A percentile compares a stretch with the other conserved stretches of the same genome.
Evolutionary conservation across 2,329 filamentous ascomycete genomes (phyloP).

Genomic region (Aspergillus fijiensis): DNA sequence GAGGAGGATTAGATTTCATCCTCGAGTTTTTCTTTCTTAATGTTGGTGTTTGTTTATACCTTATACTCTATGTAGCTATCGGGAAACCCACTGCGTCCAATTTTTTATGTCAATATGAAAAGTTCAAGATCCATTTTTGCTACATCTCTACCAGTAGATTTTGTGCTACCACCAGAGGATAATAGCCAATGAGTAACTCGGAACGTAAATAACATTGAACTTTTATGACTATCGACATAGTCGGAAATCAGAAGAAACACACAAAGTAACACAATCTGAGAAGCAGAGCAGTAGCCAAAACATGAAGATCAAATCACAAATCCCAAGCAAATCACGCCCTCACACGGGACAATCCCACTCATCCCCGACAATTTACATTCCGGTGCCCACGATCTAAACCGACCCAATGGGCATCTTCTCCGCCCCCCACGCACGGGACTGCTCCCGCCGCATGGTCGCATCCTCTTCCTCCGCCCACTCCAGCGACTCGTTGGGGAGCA

Average conservation of each 20-base stretch:
- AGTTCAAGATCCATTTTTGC: constrained; percentile 5
- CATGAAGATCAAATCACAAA: no score
- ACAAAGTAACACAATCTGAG: no score
- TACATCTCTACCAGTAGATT: not conserved
- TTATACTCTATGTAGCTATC: constrained; percentile 12
- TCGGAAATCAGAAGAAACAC: no score
- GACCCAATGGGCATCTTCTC: constrained; percentile 27
- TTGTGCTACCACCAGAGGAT: no score
- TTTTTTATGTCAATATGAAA: constrained; percentile 16
- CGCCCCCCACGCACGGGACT: constrained; percentile 23
- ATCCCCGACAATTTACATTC: no score
- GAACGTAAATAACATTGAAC: no score
- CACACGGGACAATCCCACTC: no score
- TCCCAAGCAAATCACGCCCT: no score
- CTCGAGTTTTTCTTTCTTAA: constrained; percentile 13
- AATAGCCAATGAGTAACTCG: no score
- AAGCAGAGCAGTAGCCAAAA: no score
- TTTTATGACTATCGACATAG: no score
- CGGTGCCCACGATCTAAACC: constrained; percentile 16
- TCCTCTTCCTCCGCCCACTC: constrained; percentile 46
- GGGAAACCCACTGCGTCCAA: constrained; percentile 4
- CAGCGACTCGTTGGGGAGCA: constrained; percentile 41
- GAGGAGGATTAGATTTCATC: constrained; percentile 19
- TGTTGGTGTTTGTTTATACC: not conserved
- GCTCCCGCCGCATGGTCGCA: constrained; percentile 34